Percentiles rank a stretch among this genome's conserved stretches.
phyloP scores from a whole-genome alignment of 2,329 filamentous ascomycete genomes.

The Cordyceps tenuipes region DNA sequence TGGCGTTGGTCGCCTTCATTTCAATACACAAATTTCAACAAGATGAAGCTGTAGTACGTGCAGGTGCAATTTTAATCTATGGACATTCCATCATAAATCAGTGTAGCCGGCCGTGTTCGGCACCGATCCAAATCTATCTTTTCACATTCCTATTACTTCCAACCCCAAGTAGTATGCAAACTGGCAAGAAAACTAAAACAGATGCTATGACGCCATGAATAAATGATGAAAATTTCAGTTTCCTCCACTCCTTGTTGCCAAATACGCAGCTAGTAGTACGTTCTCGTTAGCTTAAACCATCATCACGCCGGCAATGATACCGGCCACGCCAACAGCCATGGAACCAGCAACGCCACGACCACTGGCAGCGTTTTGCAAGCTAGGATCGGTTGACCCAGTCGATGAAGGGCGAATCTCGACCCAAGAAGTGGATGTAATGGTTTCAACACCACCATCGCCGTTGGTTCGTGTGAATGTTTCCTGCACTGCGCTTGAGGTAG shows the following conservation, averaged over 20 bases:
- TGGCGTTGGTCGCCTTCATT: neutral
- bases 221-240: neutral
- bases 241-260: neutral
- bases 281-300: conserved; percentile 17
- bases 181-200: neutral
- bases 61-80: conserved; percentile 10
- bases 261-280: too few species aligned
- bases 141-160: conserved; percentile 3
- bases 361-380: conserved; percentile 30
- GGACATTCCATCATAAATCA: conserved; percentile 9
- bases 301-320: conserved; percentile 21
- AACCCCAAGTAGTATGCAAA: neutral
- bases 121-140: conserved; percentile 6
- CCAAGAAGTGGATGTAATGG: conserved; percentile 41
- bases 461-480: conserved; percentile 39
- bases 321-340: conserved; percentile 12
- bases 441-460: conserved; percentile 34
- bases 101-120: conserved; percentile 3
- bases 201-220: neutral
- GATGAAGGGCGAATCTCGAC: conserved; percentile 35
- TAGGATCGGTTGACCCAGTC: conserved; percentile 22
- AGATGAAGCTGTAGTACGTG: neutral
- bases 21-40: neutral
- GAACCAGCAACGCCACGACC: neutral
- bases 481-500: conserved; percentile 28